A percentile compares a stretch with the other conserved stretches of the same genome.
Conservation (phyloP, 2,329 filamentous ascomycete genomes). For the Didymella lethalis region DNA sequence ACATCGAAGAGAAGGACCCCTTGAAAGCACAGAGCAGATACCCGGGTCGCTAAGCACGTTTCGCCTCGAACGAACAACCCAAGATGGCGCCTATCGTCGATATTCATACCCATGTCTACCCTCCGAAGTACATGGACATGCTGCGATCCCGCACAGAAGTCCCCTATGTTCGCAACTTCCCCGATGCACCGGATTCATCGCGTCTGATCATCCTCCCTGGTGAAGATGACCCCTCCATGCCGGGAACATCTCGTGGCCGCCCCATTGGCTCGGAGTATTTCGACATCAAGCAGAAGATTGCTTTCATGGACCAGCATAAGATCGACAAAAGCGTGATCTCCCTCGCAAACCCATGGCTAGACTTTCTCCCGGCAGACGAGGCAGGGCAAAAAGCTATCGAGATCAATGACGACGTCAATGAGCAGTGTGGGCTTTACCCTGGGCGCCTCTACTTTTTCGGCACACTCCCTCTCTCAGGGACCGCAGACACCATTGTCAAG, state of each 20-base stretch:
- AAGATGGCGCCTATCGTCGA: constrained; percentile 60
- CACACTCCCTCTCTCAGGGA: constrained; percentile 77
- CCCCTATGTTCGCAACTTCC: constrained; percentile 75
- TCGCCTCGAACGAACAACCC: neutral
- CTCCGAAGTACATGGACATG: constrained; percentile 65
- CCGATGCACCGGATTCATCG: constrained; percentile 59
- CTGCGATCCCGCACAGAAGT: constrained; percentile 66
- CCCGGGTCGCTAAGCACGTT: neutral
- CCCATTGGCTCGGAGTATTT: constrained; percentile 86
- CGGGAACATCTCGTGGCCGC: constrained; percentile 69
- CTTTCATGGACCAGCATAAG: constrained; percentile 85
- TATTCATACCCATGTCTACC: constrained; percentile 70
- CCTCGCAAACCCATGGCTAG: constrained; percentile 92
- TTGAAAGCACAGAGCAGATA: neutral
- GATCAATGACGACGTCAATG: constrained; percentile 81
- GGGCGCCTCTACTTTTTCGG: constrained; percentile 84
- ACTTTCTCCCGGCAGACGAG: constrained; percentile 73
- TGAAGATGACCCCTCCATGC: constrained; percentile 62
- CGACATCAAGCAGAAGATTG: constrained; percentile 78
- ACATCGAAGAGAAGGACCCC: neutral
- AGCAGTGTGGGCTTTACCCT: constrained; percentile 71
- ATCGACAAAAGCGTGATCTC: constrained; percentile 88
- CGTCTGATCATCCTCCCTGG: constrained; percentile 72
- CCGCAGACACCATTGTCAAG: constrained; percentile 65
- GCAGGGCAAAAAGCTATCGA: constrained; percentile 69